Percentiles rank a stretch among this genome's conserved stretches.
Evolutionary conservation across 2,329 filamentous ascomycete species (phyloP).

Genomic region (Alternaria gaisen): DNA sequence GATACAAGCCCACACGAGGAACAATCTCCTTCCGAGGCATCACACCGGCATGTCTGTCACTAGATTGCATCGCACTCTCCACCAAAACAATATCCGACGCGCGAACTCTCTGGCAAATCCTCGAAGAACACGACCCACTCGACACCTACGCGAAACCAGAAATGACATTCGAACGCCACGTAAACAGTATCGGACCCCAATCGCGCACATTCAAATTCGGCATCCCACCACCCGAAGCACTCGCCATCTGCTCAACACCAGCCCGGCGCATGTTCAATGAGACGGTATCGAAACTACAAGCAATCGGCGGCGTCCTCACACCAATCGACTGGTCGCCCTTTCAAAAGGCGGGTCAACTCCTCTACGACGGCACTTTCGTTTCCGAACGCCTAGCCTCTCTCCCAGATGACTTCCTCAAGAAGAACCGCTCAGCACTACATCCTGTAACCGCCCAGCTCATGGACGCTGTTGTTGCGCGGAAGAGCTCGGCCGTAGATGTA

Average conservation of each 20-base stretch:
- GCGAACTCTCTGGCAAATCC: conserved; percentile 59
- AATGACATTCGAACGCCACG: conserved; percentile 45
- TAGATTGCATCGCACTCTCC: conserved; percentile 67
- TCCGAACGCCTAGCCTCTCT: conserved; percentile 61
- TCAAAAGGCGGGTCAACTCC: conserved; percentile 61
- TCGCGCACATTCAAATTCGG: conserved; percentile 58
- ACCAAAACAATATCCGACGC: conserved; percentile 60
- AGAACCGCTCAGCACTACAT: conserved; percentile 54
- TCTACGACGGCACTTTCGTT: conserved; percentile 67
- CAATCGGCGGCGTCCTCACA: conserved; percentile 39
- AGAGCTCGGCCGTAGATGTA: conserved; percentile 43
- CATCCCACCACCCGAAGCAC: conserved; percentile 56
- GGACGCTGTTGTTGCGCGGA: conserved; percentile 36
- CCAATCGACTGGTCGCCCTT: conserved; percentile 53
- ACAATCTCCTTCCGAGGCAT: conserved; percentile 61
- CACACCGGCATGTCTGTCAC: conserved; percentile 64
- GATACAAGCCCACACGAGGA: conserved; percentile 61
- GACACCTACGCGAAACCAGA: conserved; percentile 62
- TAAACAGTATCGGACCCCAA: conserved; percentile 47
- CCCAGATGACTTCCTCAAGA: conserved; percentile 42
- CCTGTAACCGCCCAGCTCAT: conserved; percentile 59
- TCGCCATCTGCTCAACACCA: conserved; percentile 54
- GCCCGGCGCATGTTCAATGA: conserved; percentile 51
- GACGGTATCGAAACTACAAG: conserved; percentile 36
- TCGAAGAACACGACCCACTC: conserved; percentile 57